Evolutionary conservation across 139 green algal genomes (phyloP).

Genomic region (Chlamydomonas applanata): DNA sequence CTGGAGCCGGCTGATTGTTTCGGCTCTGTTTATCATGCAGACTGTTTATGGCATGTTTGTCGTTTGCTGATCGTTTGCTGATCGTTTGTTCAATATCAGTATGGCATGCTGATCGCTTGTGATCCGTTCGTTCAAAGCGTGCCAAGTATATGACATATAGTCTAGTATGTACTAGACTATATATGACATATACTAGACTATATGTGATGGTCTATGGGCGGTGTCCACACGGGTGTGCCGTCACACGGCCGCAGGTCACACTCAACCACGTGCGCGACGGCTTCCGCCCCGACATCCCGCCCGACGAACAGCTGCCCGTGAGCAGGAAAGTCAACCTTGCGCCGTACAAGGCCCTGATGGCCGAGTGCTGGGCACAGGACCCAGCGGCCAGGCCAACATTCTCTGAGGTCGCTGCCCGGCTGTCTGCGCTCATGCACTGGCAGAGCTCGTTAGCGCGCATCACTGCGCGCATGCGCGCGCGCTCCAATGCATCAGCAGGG

Average conservation of each 20-base stretch:
- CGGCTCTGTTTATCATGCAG: too few species aligned
- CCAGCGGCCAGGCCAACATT: slow-evolving; percentile 7
- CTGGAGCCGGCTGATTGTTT: too few species aligned
- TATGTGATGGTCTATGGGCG: too few species aligned
- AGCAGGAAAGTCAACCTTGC: slow-evolving; percentile 18
- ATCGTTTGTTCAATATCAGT: too few species aligned
- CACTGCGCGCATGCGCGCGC: slow-evolving; percentile 5
- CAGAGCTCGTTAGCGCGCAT: slow-evolving; percentile 22
- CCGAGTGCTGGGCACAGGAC: slow-evolving; percentile 31
- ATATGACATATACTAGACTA: too few species aligned
- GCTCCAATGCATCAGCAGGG: not conserved
- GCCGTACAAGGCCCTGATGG: slow-evolving; percentile 26
- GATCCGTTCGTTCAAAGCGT: too few species aligned
- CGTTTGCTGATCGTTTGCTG: too few species aligned
- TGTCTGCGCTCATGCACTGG: slow-evolving; percentile 29
- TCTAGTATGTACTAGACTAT: too few species aligned
- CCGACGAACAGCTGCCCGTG: slow-evolving; percentile 20
- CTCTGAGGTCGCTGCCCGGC: slow-evolving; percentile 18
- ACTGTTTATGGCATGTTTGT: too few species aligned
- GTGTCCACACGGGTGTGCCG: too few species aligned
- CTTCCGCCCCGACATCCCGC: slow-evolving; percentile 21
- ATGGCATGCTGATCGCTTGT: too few species aligned
- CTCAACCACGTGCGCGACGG: slow-evolving; percentile 22
- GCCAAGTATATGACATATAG: too few species aligned
- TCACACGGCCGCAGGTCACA: slow-evolving; percentile 19